These are phyloP conservation scores for Agrocybe chaxingu DNA, from an alignment of 768 basidiomycete genomes.

Conservation along the genomic window DNA sequence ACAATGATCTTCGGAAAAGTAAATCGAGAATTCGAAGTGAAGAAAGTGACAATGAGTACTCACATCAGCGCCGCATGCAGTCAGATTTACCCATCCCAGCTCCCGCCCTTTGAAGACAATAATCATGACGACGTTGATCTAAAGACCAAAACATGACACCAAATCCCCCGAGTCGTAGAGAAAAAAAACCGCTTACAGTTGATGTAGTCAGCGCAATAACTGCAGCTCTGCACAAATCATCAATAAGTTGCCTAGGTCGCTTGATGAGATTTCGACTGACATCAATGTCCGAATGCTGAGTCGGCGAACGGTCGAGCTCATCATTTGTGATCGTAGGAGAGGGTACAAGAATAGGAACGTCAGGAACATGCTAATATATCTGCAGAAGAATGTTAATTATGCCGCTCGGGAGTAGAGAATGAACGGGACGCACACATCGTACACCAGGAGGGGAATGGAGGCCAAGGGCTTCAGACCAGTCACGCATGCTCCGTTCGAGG, in stretches of 20 bases:
- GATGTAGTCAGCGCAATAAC: slow-evolving; percentile 46
- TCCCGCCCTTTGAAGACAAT: slow-evolving; percentile 42
- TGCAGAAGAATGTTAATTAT: slow-evolving; percentile 2
- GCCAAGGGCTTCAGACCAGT: slow-evolving; percentile 44
- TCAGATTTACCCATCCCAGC: slow-evolving; percentile 47
- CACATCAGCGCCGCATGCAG: slow-evolving; percentile 31
- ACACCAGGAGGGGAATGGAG: slow-evolving; percentile 41
- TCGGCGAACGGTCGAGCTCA: slow-evolving; percentile 29
- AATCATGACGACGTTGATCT: slow-evolving; percentile 43
- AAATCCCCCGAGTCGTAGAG: background rate
- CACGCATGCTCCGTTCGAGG: slow-evolving; percentile 37
- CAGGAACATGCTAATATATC: slow-evolving; percentile 33
- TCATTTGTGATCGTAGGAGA: slow-evolving; percentile 30
- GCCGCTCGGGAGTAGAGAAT: background rate
- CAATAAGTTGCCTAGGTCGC: background rate
- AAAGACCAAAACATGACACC: background rate
- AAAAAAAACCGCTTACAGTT: slow-evolving; percentile 23
- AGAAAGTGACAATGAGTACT: slow-evolving; percentile 5
- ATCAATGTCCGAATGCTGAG: slow-evolving; percentile 41
- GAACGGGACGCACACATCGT: slow-evolving; percentile 39
- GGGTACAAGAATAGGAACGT: slow-evolving; percentile 47
- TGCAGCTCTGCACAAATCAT: slow-evolving; percentile 32
- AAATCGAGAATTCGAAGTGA: background rate
- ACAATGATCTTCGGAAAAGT: slow-evolving; percentile 33
- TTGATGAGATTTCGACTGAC: slow-evolving; percentile 21